phyloP scores from a whole-genome alignment of 306 rosid species.

The Rosa multiflora region DNA sequence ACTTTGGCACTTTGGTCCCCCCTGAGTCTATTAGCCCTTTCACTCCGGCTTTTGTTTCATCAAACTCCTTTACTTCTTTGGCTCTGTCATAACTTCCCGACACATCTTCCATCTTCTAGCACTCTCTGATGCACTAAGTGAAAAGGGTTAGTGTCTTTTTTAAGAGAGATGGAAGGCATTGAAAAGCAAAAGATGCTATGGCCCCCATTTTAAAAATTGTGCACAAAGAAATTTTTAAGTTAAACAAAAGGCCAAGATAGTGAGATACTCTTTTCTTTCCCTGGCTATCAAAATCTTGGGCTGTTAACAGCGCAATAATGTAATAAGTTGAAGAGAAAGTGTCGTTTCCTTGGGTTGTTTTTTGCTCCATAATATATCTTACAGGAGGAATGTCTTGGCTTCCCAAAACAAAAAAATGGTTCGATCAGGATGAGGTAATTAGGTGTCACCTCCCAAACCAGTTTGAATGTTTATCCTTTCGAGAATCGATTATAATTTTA shows the following conservation, averaged over 20 bases:
- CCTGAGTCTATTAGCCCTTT: conserved; percentile 73
- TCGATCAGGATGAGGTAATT: not conserved
- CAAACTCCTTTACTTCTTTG: conserved; percentile 64
- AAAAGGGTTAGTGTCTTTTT: not conserved
- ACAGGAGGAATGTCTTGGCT: not conserved
- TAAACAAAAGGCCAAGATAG: conserved; percentile 33
- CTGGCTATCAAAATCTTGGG: conserved; percentile 5
- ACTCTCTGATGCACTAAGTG: no score
- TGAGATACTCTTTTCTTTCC: conserved; percentile 30
- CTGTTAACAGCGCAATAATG: not conserved
- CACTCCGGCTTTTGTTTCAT: conserved; percentile 69
- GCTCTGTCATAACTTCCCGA: conserved; percentile 46
- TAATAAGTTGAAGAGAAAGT: conserved; percentile 3
- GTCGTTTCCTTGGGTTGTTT: conserved; percentile 15
- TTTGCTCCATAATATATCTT: not conserved
- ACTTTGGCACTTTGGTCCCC: conserved; percentile 52
- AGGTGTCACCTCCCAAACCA: not conserved
- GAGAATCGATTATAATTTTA: not conserved
- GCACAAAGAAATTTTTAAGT: conserved; percentile 1
- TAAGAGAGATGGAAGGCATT: not conserved
- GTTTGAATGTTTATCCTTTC: not conserved
- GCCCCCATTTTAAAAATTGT: conserved; percentile 23
- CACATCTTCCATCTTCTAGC: not conserved
- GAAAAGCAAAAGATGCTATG: conserved; percentile 34
- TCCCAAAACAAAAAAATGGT: conserved; percentile 16